These are phyloP conservation scores for Venturia carpophila DNA, from an alignment of 2,329 filamentous ascomycete genomes.

Conservation along the genomic window DNA sequence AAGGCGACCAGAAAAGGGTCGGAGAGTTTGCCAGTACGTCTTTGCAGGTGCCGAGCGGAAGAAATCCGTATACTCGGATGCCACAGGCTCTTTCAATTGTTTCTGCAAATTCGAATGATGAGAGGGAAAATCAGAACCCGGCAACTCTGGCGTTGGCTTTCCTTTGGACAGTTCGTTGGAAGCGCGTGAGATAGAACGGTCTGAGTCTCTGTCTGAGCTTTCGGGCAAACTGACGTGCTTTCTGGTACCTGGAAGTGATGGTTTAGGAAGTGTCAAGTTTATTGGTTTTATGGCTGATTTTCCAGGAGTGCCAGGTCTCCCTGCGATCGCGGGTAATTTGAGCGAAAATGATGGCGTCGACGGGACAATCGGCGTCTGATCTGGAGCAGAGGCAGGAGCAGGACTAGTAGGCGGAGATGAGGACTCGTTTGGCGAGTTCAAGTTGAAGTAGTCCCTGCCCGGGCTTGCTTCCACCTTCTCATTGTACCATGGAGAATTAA, in stretches of 20 bases:
- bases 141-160: background rate
- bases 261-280: background rate
- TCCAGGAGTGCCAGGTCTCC: background rate
- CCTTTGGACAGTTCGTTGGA: background rate
- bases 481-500: slow-evolving; percentile 33
- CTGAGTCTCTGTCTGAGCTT: background rate
- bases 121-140: background rate
- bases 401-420: background rate
- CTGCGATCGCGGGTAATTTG: background rate
- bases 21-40: slow-evolving; percentile 67
- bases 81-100: background rate
- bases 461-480: slow-evolving; percentile 22
- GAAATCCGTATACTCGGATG: slow-evolving; percentile 58
- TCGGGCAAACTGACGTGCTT: slow-evolving; percentile 13
- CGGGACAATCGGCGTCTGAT: background rate
- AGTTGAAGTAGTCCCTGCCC: slow-evolving; percentile 24
- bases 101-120: background rate
- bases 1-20: slow-evolving; percentile 70
- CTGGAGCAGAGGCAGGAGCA: background rate
- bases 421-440: background rate
- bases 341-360: background rate
- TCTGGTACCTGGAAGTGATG: background rate
- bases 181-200: background rate
- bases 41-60: slow-evolving; percentile 60
- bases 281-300: background rate